These are phyloP conservation scores for Thraustochytrium sp. DNA, from an alignment of 352 stramenopile species.

Conservation along the genomic window DNA sequence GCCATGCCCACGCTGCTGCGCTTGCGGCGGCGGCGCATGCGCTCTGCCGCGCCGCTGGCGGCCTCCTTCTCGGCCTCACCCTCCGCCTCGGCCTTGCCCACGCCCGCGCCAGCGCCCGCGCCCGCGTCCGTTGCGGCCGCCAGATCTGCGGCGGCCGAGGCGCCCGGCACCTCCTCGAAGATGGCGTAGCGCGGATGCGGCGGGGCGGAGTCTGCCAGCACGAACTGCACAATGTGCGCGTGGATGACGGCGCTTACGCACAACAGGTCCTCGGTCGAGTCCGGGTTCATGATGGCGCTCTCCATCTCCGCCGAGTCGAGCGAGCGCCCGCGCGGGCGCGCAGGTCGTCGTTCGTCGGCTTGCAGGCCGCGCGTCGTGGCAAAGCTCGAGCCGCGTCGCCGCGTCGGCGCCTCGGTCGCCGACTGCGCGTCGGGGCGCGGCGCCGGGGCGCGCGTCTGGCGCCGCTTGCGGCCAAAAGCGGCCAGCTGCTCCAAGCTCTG, in stretches of 20 bases:
- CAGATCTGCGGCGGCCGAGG: background rate
- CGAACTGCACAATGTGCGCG: conserved; percentile 72
- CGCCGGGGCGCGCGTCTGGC: background rate
- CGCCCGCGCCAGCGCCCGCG: background rate
- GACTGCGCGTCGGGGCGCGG: too few species aligned
- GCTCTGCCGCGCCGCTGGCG: background rate
- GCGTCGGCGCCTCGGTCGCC: too few species aligned
- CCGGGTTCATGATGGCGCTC: conserved; percentile 89
- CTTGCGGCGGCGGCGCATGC: background rate
- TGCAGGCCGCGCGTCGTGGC: background rate
- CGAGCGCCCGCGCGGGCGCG: background rate
- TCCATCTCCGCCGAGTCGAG: conserved; percentile 81
- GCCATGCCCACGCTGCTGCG: background rate
- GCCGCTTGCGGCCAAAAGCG: background rate
- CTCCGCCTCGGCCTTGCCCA: background rate
- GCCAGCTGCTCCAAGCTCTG: background rate
- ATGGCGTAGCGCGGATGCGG: background rate
- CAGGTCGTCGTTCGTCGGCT: background rate
- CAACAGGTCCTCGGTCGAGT: conserved; percentile 60
- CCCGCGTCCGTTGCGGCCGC: background rate
- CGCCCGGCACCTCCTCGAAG: conserved; percentile 30
- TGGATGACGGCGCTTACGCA: conserved; percentile 90
- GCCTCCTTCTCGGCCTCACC: background rate
- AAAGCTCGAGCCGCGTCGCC: background rate
- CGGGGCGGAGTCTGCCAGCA: background rate